phyloP scores from a whole-genome alignment of 2,329 filamentous ascomycete genomes.

The Trichoderma sp. region DNA sequence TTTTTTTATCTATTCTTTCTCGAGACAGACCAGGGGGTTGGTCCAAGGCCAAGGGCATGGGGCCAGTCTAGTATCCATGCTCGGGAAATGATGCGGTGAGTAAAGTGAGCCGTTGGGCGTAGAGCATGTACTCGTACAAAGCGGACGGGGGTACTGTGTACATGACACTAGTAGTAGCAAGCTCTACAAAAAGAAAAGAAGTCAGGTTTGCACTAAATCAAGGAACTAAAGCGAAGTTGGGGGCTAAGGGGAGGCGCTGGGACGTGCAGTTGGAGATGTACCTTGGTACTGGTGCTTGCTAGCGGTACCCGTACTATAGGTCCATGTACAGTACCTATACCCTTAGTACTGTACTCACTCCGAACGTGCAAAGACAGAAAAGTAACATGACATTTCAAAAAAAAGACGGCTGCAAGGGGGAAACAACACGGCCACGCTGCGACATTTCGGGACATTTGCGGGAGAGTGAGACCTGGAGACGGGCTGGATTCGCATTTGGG shows the following conservation, averaged over 20 bases:
- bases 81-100: constrained; percentile 18
- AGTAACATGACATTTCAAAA: neutral
- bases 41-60: neutral
- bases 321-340: too few species aligned
- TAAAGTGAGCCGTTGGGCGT: neutral
- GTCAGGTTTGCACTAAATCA: neutral
- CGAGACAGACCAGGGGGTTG: neutral
- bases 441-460: neutral
- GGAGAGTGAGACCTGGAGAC: neutral
- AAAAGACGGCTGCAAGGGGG: neutral
- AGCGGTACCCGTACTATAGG: neutral
- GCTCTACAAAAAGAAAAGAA: neutral
- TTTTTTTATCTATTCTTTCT: neutral
- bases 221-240: neutral
- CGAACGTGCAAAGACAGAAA: neutral
- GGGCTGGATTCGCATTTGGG: neutral
- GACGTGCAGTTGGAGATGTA: neutral
- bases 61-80: constrained; percentile 1
- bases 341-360: too few species aligned
- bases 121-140: neutral
- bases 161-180: neutral
- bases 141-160: neutral
- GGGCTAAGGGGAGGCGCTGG: too few species aligned
- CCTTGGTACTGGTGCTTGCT: neutral
- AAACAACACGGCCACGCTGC: neutral